Evolutionary conservation across 352 stramenopile genomes (phyloP).

Genomic region (Globisporangium cystogenes): DNA sequence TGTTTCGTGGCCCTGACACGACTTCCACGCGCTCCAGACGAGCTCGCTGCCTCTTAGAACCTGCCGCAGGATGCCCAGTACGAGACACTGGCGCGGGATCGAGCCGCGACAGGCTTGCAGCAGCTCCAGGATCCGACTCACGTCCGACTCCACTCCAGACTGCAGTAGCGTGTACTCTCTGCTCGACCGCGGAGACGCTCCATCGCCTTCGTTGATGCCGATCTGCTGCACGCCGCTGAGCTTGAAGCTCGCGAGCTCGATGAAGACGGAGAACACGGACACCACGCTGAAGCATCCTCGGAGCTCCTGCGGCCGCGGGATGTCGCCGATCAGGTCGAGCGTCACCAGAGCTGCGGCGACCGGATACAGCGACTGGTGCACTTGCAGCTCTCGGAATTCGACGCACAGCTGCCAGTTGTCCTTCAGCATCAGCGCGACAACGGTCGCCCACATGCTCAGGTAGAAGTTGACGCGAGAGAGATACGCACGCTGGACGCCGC

Average conservation of each 20-base stretch:
- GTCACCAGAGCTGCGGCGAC: slow-evolving; percentile 38
- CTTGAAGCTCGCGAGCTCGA: slow-evolving; percentile 24
- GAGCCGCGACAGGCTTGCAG: slow-evolving; percentile 34
- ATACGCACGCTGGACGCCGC: slow-evolving; percentile 11
- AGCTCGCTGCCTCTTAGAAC: slow-evolving; percentile 35
- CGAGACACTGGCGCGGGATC: slow-evolving; percentile 24
- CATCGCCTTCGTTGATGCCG: slow-evolving; percentile 1
- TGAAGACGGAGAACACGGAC: slow-evolving; percentile 36
- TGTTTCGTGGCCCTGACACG: slow-evolving; percentile 53
- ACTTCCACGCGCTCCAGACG: slow-evolving; percentile 38
- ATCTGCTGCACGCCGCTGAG: background rate
- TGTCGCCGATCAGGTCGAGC: slow-evolving; percentile 20
- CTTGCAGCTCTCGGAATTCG: slow-evolving; percentile 48
- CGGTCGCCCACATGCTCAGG: slow-evolving; percentile 31
- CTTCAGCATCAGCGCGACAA: slow-evolving; percentile 47
- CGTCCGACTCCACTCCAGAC: slow-evolving; percentile 48
- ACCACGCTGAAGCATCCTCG: slow-evolving; percentile 7
- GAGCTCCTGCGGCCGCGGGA: slow-evolving; percentile 11
- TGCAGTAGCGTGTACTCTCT: slow-evolving; percentile 24
- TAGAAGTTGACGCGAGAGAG: slow-evolving; percentile 27
- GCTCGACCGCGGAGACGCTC: slow-evolving; percentile 1
- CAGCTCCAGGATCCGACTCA: slow-evolving; percentile 45
- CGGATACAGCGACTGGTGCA: slow-evolving; percentile 51
- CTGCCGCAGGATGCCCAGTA: slow-evolving; percentile 39
- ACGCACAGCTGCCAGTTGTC: slow-evolving; percentile 32